Conservation (phyloP, 768 basidiomycete genomes). For the Crucibulum laeve region DNA sequence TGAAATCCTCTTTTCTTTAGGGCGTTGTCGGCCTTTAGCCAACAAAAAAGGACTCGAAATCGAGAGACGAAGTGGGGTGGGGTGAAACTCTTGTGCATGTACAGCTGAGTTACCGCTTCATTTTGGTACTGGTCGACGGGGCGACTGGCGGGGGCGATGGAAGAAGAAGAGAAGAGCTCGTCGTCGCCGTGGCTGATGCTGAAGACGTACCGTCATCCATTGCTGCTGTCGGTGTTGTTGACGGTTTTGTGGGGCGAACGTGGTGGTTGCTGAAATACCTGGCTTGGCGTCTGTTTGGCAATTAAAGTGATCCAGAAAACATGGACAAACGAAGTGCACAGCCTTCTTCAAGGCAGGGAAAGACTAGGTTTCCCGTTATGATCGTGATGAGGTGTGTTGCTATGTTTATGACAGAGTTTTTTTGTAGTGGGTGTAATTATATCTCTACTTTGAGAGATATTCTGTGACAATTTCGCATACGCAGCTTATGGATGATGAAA, state of each 20-base stretch:
- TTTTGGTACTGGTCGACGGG: conserved; percentile 20
- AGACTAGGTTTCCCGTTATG: too few relatives aligned
- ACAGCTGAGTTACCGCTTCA: conserved; percentile 11
- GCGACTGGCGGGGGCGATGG: conserved; percentile 28
- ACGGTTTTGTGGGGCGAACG: not conserved
- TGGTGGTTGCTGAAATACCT: not conserved
- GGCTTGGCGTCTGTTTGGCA: not conserved
- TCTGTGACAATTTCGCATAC: too few relatives aligned
- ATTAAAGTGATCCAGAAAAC: not conserved
- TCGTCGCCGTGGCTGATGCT: conserved; percentile 71
- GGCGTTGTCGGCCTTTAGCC: conserved; percentile 37
- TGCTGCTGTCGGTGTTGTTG: conserved; percentile 18
- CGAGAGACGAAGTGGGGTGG: conserved; percentile 11
- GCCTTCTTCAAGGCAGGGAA: too few relatives aligned
- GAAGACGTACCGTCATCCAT: conserved; percentile 78
- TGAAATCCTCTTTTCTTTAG: not conserved
- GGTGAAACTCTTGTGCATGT: conserved; percentile 16
- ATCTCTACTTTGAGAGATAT: too few relatives aligned
- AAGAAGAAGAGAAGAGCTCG: conserved; percentile 43
- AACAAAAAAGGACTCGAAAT: conserved; percentile 27
- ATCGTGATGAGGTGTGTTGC: too few relatives aligned
- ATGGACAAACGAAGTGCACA: not conserved
- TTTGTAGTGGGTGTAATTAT: too few relatives aligned
- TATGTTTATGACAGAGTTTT: too few relatives aligned
- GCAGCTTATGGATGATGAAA: too few relatives aligned